phyloP scores from a whole-genome alignment of 2,329 filamentous ascomycete genomes.

The Apiospora phragmitis region DNA sequence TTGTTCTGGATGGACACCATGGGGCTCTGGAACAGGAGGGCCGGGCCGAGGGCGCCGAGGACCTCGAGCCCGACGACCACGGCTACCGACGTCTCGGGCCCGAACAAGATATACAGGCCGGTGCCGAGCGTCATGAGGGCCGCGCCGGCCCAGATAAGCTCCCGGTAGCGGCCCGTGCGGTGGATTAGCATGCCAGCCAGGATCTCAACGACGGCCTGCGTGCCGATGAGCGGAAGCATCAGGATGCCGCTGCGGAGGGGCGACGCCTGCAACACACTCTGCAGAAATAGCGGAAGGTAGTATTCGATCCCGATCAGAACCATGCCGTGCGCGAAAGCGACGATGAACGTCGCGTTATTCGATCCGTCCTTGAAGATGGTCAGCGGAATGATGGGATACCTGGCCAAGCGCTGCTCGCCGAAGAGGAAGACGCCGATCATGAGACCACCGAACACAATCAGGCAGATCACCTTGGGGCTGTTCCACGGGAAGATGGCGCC shows the following conservation, averaged over 20 bases:
- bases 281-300: constrained; percentile 46
- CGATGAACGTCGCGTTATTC: constrained; percentile 18
- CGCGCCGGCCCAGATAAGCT: constrained; percentile 64
- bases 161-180: constrained; percentile 59
- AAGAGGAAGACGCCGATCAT: constrained; percentile 54
- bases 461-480: constrained; percentile 62
- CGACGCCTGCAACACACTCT: constrained; percentile 53
- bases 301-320: constrained; percentile 20
- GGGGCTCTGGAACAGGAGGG: constrained; percentile 66
- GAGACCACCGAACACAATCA: constrained; percentile 54
- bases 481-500: constrained; percentile 67
- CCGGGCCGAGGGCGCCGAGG: constrained; percentile 60
- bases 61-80: constrained; percentile 63
- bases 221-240: constrained; percentile 60
- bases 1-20: constrained; percentile 64
- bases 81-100: constrained; percentile 46
- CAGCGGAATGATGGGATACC: constrained; percentile 40
- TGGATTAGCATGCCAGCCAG: constrained; percentile 53
- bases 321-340: constrained; percentile 20
- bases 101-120: constrained; percentile 54
- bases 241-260: constrained; percentile 58
- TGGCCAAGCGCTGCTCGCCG: constrained; percentile 53
- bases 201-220: constrained; percentile 61
- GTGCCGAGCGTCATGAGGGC: constrained; percentile 55
- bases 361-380: constrained; percentile 20